Percentiles rank a stretch among this genome's conserved stretches.
phyloP scores from a whole-genome alignment of 768 basidiomycete genomes.

The Termitomyces sp. region DNA sequence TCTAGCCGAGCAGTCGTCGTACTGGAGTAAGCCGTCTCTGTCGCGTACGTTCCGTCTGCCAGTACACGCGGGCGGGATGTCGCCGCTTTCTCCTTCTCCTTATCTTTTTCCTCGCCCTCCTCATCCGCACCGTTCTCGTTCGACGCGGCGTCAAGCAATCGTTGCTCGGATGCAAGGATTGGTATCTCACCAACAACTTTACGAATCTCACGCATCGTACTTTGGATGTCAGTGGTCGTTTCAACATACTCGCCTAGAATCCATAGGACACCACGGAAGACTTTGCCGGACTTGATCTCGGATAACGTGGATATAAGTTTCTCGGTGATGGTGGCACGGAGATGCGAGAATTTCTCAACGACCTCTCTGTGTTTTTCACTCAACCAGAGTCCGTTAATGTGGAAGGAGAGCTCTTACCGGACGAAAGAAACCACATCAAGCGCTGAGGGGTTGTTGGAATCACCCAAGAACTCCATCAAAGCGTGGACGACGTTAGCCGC shows the following conservation, averaged over 20 bases:
- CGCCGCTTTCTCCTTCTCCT: conserved; percentile 46
- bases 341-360: conserved; percentile 92
- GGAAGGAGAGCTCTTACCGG: conserved; percentile 24
- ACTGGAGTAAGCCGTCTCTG: conserved; percentile 84
- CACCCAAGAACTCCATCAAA: conserved; percentile 90
- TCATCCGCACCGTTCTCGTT: conserved; percentile 37
- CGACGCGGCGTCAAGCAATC: conserved; percentile 70
- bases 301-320: conserved; percentile 77
- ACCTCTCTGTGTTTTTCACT: conserved; percentile 58
- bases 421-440: conserved; percentile 85
- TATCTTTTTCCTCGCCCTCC: conserved; percentile 35
- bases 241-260: conserved; percentile 96
- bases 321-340: conserved; percentile 77
- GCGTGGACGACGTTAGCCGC: conserved; percentile 94
- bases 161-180: conserved; percentile 88
- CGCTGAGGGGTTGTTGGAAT: conserved; percentile 92
- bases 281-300: conserved; percentile 94
- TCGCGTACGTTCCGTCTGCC: conserved; percentile 97
- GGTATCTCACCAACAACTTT: conserved; percentile 95
- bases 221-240: conserved; percentile 58
- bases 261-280: conserved; percentile 95
- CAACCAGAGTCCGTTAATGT: background rate
- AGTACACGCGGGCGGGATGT: conserved; percentile 70
- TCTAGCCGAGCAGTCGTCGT: conserved; percentile 62
- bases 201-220: conserved; percentile 71